Percentiles rank a stretch among this genome's conserved stretches.
Evolutionary conservation across 371 early-diverging fungal genomes (phyloP).

Genomic region (Apophysomyces ossiformis): DNA sequence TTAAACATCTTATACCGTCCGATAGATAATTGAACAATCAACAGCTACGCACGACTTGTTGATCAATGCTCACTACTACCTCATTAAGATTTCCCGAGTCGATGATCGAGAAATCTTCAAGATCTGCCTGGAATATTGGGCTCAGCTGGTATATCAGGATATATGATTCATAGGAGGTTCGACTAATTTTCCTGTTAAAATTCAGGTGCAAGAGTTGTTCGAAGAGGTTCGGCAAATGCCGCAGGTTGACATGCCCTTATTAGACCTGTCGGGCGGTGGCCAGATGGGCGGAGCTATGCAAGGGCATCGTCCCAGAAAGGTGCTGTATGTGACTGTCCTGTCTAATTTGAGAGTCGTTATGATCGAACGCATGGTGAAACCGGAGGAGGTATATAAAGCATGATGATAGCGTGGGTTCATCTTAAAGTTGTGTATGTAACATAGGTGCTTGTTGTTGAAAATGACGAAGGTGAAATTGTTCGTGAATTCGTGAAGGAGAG

Average conservation of each 20-base stretch:
- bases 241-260: constrained; percentile 44
- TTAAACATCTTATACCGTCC: too few relatives aligned
- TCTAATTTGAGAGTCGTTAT: constrained; percentile 87
- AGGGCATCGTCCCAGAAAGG: constrained; percentile 51
- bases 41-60: constrained; percentile 68
- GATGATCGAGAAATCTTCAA: constrained; percentile 98
- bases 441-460: constrained; percentile 96
- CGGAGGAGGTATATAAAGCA: constrained; percentile 83
- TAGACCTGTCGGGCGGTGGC: constrained; percentile 46
- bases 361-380: constrained; percentile 97
- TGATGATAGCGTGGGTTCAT: background rate
- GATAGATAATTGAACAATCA: constrained; percentile 66
- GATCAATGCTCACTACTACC: constrained; percentile 84
- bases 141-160: constrained; percentile 68
- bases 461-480: constrained; percentile 99
- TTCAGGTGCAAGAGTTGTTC: constrained; percentile 75
- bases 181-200: background rate
- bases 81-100: constrained; percentile 89
- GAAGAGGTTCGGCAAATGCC: constrained; percentile 76
- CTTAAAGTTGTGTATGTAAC: background rate
- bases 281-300: constrained; percentile 18
- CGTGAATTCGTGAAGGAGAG: constrained; percentile 98
- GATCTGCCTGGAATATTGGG: constrained; percentile 97
- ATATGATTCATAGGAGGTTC: constrained; percentile 16
- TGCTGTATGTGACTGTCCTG: constrained; percentile 81